Evolutionary conservation across 73 alveolate species (phyloP).

Genomic region (Urostyla sp.): DNA sequence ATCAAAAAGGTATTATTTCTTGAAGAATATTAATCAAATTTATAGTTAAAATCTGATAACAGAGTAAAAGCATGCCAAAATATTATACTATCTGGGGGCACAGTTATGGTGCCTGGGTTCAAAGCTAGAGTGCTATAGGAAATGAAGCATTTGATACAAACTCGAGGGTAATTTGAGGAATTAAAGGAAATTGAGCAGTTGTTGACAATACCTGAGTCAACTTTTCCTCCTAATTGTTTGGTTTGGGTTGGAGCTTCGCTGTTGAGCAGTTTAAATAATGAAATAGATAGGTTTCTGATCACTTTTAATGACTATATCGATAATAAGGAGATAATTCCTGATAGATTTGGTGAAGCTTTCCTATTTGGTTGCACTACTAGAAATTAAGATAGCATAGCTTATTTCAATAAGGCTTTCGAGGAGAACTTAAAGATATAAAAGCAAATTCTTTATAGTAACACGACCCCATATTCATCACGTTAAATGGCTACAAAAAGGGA

Average conservation of each 20-base stretch:
- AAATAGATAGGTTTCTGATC: slow-evolving; percentile 36
- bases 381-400: slow-evolving; percentile 37
- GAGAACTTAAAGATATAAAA: slow-evolving; percentile 48
- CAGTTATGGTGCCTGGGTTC: slow-evolving; percentile 62
- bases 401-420: slow-evolving; percentile 58
- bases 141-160: slow-evolving; percentile 25
- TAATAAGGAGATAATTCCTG: slow-evolving; percentile 49
- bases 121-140: slow-evolving; percentile 55
- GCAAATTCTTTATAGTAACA: slow-evolving; percentile 27
- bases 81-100: slow-evolving; percentile 57
- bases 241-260: slow-evolving; percentile 68
- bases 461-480: slow-evolving; percentile 61
- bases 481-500: slow-evolving; percentile 36
- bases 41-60: slow-evolving; percentile 32
- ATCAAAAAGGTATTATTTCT: slow-evolving; percentile 11
- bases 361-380: slow-evolving; percentile 38
- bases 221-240: slow-evolving; percentile 55
- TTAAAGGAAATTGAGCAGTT: slow-evolving; percentile 16
- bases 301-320: slow-evolving; percentile 44
- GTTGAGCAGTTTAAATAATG: slow-evolving; percentile 53
- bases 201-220: slow-evolving; percentile 23
- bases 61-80: slow-evolving; percentile 44
- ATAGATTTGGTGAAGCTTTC: slow-evolving; percentile 62
- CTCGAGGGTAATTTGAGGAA: slow-evolving; percentile 20
- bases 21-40: background rate